Evolutionary conservation across 2,329 filamentous ascomycete genomes (phyloP).

Genomic region (Didymella pinodella): DNA sequence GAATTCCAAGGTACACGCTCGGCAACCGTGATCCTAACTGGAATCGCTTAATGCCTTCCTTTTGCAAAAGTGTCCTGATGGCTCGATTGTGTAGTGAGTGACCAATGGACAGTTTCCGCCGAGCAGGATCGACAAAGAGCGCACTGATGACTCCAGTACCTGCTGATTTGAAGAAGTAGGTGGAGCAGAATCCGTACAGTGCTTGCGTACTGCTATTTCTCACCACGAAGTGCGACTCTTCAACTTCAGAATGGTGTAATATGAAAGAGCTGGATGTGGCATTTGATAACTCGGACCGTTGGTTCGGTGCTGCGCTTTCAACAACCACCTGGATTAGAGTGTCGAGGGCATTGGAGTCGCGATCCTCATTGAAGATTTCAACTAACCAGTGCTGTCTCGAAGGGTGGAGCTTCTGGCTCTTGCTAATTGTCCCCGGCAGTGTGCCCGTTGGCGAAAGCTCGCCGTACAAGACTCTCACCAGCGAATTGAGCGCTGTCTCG

Average conservation of each 20-base stretch:
- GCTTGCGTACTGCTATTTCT: constrained; percentile 91
- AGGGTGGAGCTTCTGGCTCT: constrained; percentile 85
- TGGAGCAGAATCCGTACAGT: constrained; percentile 90
- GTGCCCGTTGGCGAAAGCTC: constrained; percentile 67
- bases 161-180: constrained; percentile 77
- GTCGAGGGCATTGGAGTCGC: constrained; percentile 77
- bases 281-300: constrained; percentile 73
- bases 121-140: constrained; percentile 86
- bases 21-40: constrained; percentile 84
- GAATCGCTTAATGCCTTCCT: constrained; percentile 76
- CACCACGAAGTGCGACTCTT: constrained; percentile 89
- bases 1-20: constrained; percentile 86
- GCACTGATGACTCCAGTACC: constrained; percentile 80
- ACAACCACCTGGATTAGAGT: constrained; percentile 76
- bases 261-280: constrained; percentile 79
- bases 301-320: constrained; percentile 69
- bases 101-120: constrained; percentile 88
- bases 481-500: constrained; percentile 83
- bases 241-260: constrained; percentile 72
- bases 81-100: constrained; percentile 88
- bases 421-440: constrained; percentile 76
- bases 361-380: constrained; percentile 81
- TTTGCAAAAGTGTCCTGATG: constrained; percentile 75
- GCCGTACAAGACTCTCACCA: constrained; percentile 85
- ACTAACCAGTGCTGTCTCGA: constrained; percentile 96